Percentiles rank a stretch among this genome's conserved stretches.
Evolutionary conservation across 2,329 filamentous ascomycete species (phyloP).

Genomic region (Geosmithia flava): DNA sequence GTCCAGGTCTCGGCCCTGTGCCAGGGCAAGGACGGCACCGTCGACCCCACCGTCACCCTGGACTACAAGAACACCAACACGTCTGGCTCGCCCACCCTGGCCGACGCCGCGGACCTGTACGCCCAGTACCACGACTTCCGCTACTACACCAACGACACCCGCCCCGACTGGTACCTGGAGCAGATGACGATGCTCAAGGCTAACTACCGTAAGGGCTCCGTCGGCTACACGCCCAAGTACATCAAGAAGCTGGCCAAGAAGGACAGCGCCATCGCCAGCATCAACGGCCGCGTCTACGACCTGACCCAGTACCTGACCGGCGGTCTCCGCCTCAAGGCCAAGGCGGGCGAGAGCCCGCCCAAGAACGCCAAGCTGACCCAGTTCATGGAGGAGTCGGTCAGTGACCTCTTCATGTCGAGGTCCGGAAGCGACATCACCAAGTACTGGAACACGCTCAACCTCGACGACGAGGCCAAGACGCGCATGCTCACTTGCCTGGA

Average conservation of each 20-base stretch:
- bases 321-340: slow-evolving; percentile 53
- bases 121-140: slow-evolving; percentile 88
- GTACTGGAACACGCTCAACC: slow-evolving; percentile 60
- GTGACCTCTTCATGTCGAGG: slow-evolving; percentile 63
- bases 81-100: slow-evolving; percentile 50
- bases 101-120: slow-evolving; percentile 59
- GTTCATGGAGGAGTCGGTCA: slow-evolving; percentile 70
- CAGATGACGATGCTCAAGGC: slow-evolving; percentile 67
- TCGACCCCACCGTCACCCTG: slow-evolving; percentile 64
- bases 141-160: slow-evolving; percentile 65
- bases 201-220: slow-evolving; percentile 73
- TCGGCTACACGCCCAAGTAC: slow-evolving; percentile 74
- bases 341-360: slow-evolving; percentile 27
- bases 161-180: slow-evolving; percentile 87
- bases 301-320: slow-evolving; percentile 72
- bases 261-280: slow-evolving; percentile 59
- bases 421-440: slow-evolving; percentile 73
- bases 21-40: slow-evolving; percentile 54
- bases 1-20: slow-evolving; percentile 90
- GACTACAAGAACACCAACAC: slow-evolving; percentile 73
- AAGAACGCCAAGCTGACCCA: slow-evolving; percentile 43
- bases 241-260: slow-evolving; percentile 58
- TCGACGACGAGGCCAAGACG: slow-evolving; percentile 42
- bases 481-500: slow-evolving; percentile 77
- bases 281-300: slow-evolving; percentile 76